Evolutionary conservation across 1,139 yeast genomes (phyloP).

Genomic region (Lodderomyces pseudojiufengensis): DNA sequence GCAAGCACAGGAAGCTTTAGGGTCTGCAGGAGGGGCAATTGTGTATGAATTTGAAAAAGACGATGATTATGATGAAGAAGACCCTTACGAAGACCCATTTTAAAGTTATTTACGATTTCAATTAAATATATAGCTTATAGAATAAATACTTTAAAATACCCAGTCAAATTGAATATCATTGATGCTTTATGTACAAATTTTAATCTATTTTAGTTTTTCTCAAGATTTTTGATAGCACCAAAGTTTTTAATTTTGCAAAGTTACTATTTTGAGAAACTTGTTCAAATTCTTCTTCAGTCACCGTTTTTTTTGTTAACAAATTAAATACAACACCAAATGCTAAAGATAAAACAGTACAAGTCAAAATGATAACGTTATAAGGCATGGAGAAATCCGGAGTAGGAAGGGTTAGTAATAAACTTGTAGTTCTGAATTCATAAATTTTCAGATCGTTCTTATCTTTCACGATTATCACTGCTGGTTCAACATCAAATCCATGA

Average conservation of each 20-base stretch:
- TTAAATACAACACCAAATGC: conserved; percentile 88
- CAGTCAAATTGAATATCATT: too few relatives aligned
- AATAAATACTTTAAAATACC: too few relatives aligned
- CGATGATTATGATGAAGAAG: conserved; percentile 95
- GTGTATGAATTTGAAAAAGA: conserved; percentile 85
- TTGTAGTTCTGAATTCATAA: conserved; percentile 78
- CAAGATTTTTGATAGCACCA: not conserved
- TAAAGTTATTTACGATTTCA: too few relatives aligned
- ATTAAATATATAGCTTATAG: too few relatives aligned
- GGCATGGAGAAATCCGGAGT: conserved; percentile 99
- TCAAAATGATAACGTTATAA: conserved; percentile 89
- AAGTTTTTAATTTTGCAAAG: conserved; percentile 18
- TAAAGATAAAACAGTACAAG: conserved; percentile 90
- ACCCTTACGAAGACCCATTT: conserved; percentile 95
- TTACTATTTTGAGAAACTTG: conserved; percentile 23
- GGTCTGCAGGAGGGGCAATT: conserved; percentile 80
- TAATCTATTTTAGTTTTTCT: conserved; percentile 1
- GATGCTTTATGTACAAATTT: too few relatives aligned
- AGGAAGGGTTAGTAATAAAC: conserved; percentile 79
- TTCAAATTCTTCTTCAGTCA: conserved; percentile 76
- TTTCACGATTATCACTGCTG: conserved; percentile 69
- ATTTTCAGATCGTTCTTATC: conserved; percentile 19
- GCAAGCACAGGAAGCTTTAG: conserved; percentile 77
- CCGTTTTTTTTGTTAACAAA: conserved; percentile 67
- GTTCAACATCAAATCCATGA: conserved; percentile 93